These are phyloP conservation scores for Falciphora oryzae DNA, from an alignment of 2,329 filamentous ascomycete genomes.

Conservation along the genomic window DNA sequence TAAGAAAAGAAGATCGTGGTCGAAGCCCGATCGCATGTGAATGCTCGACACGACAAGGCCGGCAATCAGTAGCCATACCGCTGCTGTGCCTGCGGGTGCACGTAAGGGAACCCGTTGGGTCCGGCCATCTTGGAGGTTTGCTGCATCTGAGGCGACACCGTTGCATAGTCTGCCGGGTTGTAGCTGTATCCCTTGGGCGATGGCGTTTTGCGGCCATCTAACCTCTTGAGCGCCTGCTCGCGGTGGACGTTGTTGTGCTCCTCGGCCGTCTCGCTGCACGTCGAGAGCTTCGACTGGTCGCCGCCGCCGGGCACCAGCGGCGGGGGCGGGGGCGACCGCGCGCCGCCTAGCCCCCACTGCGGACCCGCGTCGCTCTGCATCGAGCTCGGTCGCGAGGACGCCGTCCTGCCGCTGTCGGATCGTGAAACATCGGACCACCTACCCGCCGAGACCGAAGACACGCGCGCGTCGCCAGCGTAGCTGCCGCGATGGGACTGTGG, in stretches of 20 bases:
- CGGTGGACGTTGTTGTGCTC: conserved; percentile 29
- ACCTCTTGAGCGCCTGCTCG: conserved; percentile 21
- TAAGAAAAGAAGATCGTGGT: background rate
- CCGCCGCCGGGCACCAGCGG: background rate
- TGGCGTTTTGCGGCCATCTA: conserved; percentile 16
- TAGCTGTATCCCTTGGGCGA: conserved; percentile 23
- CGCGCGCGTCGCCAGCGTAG: conserved; percentile 20
- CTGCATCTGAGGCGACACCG: conserved; percentile 11
- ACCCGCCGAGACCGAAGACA: conserved; percentile 3
- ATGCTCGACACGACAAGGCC: background rate
- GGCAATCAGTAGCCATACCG: conserved; percentile 6
- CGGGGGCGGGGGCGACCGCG: conserved; percentile 30
- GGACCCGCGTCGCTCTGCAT: conserved; percentile 17
- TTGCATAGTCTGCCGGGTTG: conserved; percentile 34
- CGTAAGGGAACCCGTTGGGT: background rate
- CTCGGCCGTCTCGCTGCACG: conserved; percentile 42
- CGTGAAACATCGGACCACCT: conserved; percentile 32
- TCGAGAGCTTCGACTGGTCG: conserved; percentile 38
- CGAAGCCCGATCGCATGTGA: background rate
- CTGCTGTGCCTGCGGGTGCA: conserved; percentile 4
- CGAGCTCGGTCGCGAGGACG: conserved; percentile 29
- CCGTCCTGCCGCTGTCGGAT: background rate
- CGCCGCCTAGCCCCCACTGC: conserved; percentile 23
- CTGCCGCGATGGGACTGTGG: conserved; percentile 17
- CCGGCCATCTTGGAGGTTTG: background rate